phyloP scores from a whole-genome alignment of 2,329 filamentous ascomycete species.

The Blastomyces percursus region DNA sequence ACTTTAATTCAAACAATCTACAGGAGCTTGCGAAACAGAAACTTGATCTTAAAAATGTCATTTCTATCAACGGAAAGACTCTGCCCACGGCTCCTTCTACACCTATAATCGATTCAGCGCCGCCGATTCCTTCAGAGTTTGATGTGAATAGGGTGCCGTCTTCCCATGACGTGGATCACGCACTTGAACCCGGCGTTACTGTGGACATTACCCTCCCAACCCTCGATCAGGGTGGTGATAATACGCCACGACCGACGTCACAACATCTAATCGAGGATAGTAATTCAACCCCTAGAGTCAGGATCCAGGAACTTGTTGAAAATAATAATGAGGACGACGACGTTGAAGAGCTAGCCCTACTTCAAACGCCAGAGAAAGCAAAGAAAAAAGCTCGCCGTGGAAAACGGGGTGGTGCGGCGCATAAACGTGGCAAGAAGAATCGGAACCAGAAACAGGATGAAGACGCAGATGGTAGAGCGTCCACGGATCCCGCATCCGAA shows the following conservation, averaged over 20 bases:
- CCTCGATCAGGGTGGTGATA: slow-evolving; percentile 16
- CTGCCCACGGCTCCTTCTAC: slow-evolving; percentile 30
- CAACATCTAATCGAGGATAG: slow-evolving; percentile 13
- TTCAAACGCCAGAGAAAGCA: slow-evolving; percentile 37
- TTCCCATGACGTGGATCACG: neutral
- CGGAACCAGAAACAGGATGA: slow-evolving; percentile 45
- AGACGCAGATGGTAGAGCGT: slow-evolving; percentile 42
- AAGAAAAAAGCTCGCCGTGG: slow-evolving; percentile 62
- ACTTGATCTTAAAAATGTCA: slow-evolving; percentile 36
- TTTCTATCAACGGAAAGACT: slow-evolving; percentile 29
- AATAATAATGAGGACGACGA: slow-evolving; percentile 27
- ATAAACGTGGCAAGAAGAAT: slow-evolving; percentile 44
- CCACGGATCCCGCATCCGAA: slow-evolving; percentile 40
- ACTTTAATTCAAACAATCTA: slow-evolving; percentile 33
- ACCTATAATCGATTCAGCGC: slow-evolving; percentile 20
- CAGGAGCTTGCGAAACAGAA: slow-evolving; percentile 35
- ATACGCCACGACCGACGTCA: slow-evolving; percentile 22
- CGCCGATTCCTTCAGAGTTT: slow-evolving; percentile 8
- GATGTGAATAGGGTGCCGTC: slow-evolving; percentile 5
- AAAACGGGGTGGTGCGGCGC: slow-evolving; percentile 59
- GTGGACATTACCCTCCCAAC: slow-evolving; percentile 23
- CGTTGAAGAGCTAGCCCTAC: slow-evolving; percentile 20
- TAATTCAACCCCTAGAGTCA: slow-evolving; percentile 24
- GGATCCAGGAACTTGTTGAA: slow-evolving; percentile 31
- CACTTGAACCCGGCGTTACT: slow-evolving; percentile 20